A percentile compares a stretch with the other conserved stretches of the same genome.
phyloP scores from a whole-genome alignment of 305 asterid species.

The Fraxinus greggii region DNA sequence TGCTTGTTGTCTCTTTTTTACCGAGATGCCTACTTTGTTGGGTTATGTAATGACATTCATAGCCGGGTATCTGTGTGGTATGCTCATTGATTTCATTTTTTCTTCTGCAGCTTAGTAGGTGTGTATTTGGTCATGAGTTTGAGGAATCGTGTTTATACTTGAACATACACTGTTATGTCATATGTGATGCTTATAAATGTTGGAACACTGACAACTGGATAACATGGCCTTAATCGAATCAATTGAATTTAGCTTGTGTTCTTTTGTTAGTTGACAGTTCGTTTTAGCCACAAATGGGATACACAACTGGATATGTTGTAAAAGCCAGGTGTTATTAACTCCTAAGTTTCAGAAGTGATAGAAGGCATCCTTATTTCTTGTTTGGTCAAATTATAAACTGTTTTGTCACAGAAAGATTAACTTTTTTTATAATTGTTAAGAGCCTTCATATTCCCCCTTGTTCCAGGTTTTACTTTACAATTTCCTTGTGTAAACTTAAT shows the following conservation, averaged over 20 bases:
- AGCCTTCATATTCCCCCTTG: not conserved
- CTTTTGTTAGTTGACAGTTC: not conserved
- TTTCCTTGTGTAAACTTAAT: not conserved
- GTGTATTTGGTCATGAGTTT: not conserved
- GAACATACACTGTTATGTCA: not conserved
- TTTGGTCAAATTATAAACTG: not conserved
- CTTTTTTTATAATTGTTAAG: not conserved
- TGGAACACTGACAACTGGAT: not conserved
- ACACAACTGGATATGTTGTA: not conserved
- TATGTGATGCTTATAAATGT: not conserved
- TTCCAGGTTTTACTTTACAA: not conserved
- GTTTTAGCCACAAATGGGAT: not conserved
- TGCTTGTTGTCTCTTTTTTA: not conserved
- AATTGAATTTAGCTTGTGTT: not conserved
- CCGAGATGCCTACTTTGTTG: not conserved
- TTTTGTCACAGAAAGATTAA: not conserved
- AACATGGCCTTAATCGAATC: not conserved
- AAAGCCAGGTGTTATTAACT: not conserved
- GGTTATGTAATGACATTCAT: not conserved
- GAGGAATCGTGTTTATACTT: not conserved
- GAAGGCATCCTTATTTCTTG: not conserved
- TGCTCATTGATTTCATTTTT: not conserved
- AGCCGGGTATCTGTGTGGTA: not conserved
- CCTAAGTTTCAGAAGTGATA: not conserved
- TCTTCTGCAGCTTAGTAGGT: not conserved